phyloP scores from a whole-genome alignment of 345 rosid species.

The Anacardium occidentale region DNA sequence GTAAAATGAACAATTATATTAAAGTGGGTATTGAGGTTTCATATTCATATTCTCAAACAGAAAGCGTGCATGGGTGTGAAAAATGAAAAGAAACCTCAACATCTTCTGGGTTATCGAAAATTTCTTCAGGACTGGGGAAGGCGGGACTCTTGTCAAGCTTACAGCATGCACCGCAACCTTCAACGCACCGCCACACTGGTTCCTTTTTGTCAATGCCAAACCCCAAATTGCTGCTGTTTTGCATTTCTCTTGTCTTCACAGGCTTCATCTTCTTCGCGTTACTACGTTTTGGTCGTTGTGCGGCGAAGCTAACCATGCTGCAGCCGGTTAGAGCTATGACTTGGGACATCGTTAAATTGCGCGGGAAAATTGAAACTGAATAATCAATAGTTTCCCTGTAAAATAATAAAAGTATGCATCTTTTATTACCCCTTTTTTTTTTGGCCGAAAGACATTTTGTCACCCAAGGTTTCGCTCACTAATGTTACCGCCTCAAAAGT shows the following conservation, averaged over 20 bases:
- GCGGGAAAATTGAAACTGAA: background rate
- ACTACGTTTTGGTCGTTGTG: conserved; percentile 23
- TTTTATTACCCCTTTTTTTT: too few relatives aligned
- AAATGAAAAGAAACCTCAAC: conserved; percentile 41
- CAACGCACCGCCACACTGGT: conserved; percentile 62
- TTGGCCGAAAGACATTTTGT: too few relatives aligned
- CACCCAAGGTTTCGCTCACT: too few relatives aligned
- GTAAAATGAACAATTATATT: background rate
- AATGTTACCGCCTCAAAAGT: too few relatives aligned
- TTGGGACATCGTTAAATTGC: conserved; percentile 13
- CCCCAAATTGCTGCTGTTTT: conserved; percentile 30
- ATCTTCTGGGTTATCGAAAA: conserved; percentile 56
- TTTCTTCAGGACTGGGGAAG: conserved; percentile 75
- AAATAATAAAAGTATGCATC: too few relatives aligned
- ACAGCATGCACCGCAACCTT: conserved; percentile 87
- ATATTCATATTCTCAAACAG: conserved; percentile 40
- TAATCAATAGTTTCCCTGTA: background rate
- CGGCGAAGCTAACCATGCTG: conserved; percentile 21
- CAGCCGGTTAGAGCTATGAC: conserved; percentile 8
- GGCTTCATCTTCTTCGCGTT: conserved; percentile 16
- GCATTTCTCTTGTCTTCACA: conserved; percentile 9
- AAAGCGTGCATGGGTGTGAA: conserved; percentile 19
- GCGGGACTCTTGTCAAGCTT: conserved; percentile 77
- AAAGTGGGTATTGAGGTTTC: background rate
- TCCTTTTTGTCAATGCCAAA: conserved; percentile 44